A percentile compares a stretch with the other conserved stretches of the same genome.
These are phyloP conservation scores for Persicaria maculosa DNA, from an alignment of 148 eudicot species.

Conservation along the genomic window DNA sequence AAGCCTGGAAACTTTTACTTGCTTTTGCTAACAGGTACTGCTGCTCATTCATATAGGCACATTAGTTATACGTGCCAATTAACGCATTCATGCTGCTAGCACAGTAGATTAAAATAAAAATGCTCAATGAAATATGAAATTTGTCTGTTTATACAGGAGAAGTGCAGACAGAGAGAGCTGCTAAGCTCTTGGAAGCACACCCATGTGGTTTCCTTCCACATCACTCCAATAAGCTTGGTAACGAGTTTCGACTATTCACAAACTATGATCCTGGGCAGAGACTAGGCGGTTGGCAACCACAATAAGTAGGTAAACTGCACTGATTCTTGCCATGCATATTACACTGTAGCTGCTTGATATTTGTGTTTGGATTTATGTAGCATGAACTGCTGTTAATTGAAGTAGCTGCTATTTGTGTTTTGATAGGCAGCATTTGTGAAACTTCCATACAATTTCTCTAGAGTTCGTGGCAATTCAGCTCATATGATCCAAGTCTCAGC, in stretches of 20 bases:
- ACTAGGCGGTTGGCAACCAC: constrained; percentile 66
- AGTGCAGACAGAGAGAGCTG: constrained; percentile 76
- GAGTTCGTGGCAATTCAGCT: not conserved
- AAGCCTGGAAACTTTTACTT: constrained; percentile 46
- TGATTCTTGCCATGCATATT: not conserved
- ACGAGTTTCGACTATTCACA: constrained; percentile 79
- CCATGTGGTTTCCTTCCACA: constrained; percentile 82
- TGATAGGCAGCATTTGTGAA: not conserved
- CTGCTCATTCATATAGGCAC: not conserved
- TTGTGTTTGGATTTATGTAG: not conserved
- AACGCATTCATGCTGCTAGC: not conserved
- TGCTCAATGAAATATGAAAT: not conserved
- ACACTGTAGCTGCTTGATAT: not conserved
- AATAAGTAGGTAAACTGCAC: constrained; percentile 10
- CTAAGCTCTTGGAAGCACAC: constrained; percentile 53
- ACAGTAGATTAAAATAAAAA: not conserved
- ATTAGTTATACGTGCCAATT: not conserved
- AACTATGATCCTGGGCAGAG: constrained; percentile 83
- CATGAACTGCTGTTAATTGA: not conserved
- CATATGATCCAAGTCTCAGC: not conserved
- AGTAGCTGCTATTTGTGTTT: not conserved
- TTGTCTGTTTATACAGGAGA: constrained; percentile 41
- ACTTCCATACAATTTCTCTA: not conserved
- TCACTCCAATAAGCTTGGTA: constrained; percentile 92
- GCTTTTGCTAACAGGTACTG: constrained; percentile 77